A percentile compares a stretch with the other conserved stretches of the same genome.
Conservation (phyloP, 208 protist species). For the Acanthamoeba lenticulata region DNA sequence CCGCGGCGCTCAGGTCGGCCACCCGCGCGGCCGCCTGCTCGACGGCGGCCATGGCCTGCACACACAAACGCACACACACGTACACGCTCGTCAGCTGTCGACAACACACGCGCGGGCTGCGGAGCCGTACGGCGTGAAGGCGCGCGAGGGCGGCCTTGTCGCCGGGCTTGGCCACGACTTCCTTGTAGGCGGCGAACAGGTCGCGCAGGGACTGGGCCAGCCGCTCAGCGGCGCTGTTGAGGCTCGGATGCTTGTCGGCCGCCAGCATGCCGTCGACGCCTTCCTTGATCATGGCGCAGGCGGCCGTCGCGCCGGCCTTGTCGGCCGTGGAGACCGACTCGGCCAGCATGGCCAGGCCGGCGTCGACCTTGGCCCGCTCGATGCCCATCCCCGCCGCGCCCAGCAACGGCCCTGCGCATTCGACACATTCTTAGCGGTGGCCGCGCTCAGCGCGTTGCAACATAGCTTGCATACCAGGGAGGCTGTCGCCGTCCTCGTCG, state of each 20-base stretch:
- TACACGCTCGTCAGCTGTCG: not conserved
- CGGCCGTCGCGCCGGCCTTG: not conserved
- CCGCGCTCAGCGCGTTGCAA: not conserved
- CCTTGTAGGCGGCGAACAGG: not conserved
- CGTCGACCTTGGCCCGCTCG: not conserved
- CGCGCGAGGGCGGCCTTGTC: not conserved
- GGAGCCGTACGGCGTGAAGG: not conserved
- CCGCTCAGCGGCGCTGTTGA: constrained; percentile 10
- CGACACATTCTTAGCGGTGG: not conserved
- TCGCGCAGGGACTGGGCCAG: constrained; percentile 12
- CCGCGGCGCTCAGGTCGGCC: not conserved
- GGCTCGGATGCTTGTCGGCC: constrained; percentile 1
- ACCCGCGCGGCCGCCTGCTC: not conserved
- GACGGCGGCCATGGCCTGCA: not conserved
- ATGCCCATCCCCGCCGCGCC: not conserved
- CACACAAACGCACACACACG: too few relatives aligned
- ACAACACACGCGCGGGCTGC: too few relatives aligned
- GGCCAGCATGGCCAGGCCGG: not conserved
- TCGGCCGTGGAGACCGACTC: not conserved
- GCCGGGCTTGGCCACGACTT: not conserved
- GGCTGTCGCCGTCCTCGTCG: not conserved
- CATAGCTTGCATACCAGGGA: not conserved
- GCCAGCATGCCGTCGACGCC: constrained; percentile 27
- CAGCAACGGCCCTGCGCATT: not conserved
- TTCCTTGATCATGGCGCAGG: not conserved